These are phyloP conservation scores for Xylaria flabelliformis DNA, from an alignment of 495 filamentous ascomycete genomes.

Conservation along the genomic window DNA sequence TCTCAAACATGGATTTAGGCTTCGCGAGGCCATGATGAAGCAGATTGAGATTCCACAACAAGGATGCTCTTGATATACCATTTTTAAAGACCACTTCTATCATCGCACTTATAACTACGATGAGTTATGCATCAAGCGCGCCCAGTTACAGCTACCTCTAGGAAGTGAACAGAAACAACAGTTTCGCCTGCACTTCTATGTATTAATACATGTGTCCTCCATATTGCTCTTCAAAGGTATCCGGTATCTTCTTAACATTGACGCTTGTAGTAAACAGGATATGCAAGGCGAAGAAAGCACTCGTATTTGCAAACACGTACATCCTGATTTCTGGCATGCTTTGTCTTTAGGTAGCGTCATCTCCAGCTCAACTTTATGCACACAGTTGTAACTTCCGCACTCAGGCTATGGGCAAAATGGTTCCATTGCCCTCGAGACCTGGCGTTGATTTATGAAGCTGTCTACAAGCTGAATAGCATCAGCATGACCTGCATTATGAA, in stretches of 20 bases:
- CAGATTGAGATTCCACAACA: not conserved
- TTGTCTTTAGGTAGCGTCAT: slow-evolving; percentile 12
- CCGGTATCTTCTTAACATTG: slow-evolving; percentile 28
- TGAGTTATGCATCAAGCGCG: slow-evolving; percentile 20
- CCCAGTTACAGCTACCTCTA: slow-evolving; percentile 27
- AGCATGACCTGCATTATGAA: slow-evolving; percentile 18
- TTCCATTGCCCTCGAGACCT: not conserved
- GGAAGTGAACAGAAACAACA: slow-evolving; percentile 22
- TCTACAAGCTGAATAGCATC: not conserved
- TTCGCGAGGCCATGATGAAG: not conserved
- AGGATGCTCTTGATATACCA: not conserved
- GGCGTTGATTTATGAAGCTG: slow-evolving; percentile 3
- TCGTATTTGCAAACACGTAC: slow-evolving; percentile 19
- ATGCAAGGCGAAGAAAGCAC: slow-evolving; percentile 25
- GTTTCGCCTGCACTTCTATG: slow-evolving; percentile 9
- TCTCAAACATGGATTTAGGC: not conserved
- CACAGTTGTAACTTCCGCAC: slow-evolving; percentile 5
- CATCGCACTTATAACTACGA: slow-evolving; percentile 13
- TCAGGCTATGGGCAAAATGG: not conserved
- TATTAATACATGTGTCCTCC: slow-evolving; percentile 27
- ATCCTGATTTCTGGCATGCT: slow-evolving; percentile 14
- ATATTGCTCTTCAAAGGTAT: slow-evolving; percentile 17
- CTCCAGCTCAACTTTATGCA: slow-evolving; percentile 14
- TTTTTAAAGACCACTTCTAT: slow-evolving; percentile 12
- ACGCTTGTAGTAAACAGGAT: slow-evolving; percentile 19